phyloP scores from a whole-genome alignment of 23 red algal genomes.

The Cyanidiococcus yangmingshanensis region DNA sequence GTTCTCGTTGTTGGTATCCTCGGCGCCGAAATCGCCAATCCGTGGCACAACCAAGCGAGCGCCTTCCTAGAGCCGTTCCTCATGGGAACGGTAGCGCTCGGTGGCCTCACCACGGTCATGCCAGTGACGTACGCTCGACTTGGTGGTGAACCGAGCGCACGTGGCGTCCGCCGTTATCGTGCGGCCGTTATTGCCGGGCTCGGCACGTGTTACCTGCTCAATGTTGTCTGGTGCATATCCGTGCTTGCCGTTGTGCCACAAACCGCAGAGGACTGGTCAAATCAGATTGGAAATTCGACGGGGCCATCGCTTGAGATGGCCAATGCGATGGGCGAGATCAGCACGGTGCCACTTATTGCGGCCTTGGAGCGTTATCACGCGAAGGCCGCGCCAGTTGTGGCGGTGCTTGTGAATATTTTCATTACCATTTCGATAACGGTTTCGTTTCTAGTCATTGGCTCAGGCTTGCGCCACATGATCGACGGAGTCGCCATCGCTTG shows the following conservation, averaged over 20 bases:
- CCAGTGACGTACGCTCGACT: conserved; percentile 55
- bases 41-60: conserved; percentile 27
- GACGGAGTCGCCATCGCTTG: conserved; percentile 31
- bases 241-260: conserved; percentile 65
- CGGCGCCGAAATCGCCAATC: conserved; percentile 14
- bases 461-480: conserved; percentile 52
- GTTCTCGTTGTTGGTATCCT: conserved; percentile 36
- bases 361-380: conserved; percentile 12
- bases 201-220: conserved; percentile 54
- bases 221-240: conserved; percentile 51
- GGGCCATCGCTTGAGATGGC: conserved; percentile 33
- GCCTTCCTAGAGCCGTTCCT: conserved; percentile 50
- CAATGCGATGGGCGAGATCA: conserved; percentile 53
- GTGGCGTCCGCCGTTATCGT: conserved; percentile 32
- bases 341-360: conserved; percentile 59
- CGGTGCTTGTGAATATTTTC: conserved; percentile 58
- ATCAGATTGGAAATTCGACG: background rate
- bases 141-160: conserved; percentile 20
- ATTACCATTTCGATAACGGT: conserved; percentile 66
- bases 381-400: background rate
- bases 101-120: conserved; percentile 74
- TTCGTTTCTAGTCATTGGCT: conserved; percentile 61
- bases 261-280: conserved; percentile 19
- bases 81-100: conserved; percentile 74
- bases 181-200: conserved; percentile 42